Evolutionary conservation across 306 rosid genomes (phyloP).

Genomic region (Acacia melanoxylon): DNA sequence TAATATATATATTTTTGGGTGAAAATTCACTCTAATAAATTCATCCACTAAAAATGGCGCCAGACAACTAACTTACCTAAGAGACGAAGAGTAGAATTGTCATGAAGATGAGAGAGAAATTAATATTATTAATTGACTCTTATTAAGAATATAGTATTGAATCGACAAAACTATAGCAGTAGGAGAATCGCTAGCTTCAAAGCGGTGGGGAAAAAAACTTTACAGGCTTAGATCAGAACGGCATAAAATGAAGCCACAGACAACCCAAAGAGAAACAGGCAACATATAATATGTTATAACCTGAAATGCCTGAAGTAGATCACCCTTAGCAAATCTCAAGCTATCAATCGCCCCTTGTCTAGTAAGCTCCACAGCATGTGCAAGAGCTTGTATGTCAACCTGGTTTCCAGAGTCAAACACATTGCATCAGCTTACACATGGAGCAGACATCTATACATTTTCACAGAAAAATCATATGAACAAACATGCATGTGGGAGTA

Average conservation of each 20-base stretch:
- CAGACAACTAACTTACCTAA: background rate
- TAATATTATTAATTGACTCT: background rate
- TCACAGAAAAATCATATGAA: background rate
- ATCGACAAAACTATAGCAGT: background rate
- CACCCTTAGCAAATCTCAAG: conserved; percentile 94
- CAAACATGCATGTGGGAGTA: background rate
- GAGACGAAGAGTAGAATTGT: background rate
- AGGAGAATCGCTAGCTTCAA: background rate
- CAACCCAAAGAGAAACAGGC: background rate
- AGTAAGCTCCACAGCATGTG: conserved; percentile 96
- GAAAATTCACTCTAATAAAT: background rate
- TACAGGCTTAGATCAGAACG: background rate
- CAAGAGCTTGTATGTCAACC: conserved; percentile 99
- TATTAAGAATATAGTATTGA: background rate
- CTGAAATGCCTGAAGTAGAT: conserved; percentile 93
- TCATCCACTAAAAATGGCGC: background rate
- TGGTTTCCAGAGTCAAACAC: conserved; percentile 48
- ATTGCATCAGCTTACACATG: conserved; percentile 17
- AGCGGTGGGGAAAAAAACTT: background rate
- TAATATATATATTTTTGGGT: background rate
- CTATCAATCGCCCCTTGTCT: conserved; percentile 99
- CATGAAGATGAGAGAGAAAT: background rate
- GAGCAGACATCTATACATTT: conserved; percentile 20
- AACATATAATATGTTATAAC: conserved; percentile 41
- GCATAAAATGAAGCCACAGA: conserved; percentile 16